phyloP scores from a whole-genome alignment of 345 rosid genomes.

The Noccaea caerulescens region DNA sequence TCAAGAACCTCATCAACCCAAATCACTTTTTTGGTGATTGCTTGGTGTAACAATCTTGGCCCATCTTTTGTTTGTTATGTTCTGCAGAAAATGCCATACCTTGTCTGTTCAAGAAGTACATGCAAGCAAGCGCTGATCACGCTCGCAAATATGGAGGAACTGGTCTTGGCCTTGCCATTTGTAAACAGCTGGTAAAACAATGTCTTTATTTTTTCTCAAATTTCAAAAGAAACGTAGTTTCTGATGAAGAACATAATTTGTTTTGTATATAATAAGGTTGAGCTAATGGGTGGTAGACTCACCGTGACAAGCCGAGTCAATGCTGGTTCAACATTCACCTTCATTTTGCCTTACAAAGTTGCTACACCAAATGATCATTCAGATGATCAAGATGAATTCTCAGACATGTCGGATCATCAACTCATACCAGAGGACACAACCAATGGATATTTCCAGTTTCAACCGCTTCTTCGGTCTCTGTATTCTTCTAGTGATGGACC shows the following conservation, averaged over 20 bases:
- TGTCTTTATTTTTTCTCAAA: not conserved
- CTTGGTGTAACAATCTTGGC: not conserved
- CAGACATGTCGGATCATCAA: constrained; percentile 68
- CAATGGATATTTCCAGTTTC: constrained; percentile 77
- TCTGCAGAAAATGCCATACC: constrained; percentile 82
- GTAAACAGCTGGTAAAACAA: constrained; percentile 84
- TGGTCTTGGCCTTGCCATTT: constrained; percentile 94
- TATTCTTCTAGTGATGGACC: constrained; percentile 38
- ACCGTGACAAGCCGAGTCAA: constrained; percentile 84
- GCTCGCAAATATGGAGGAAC: constrained; percentile 98
- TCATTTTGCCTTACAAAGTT: constrained; percentile 79
- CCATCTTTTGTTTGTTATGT: too few relatives aligned
- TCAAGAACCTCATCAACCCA: not conserved
- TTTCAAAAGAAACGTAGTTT: too few relatives aligned
- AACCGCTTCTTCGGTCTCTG: constrained; percentile 54
- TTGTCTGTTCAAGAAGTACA: constrained; percentile 81
- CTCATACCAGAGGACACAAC: constrained; percentile 64
- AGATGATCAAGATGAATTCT: constrained; percentile 79
- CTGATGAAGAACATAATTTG: not conserved
- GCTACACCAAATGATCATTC: constrained; percentile 61
- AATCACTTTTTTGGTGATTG: too few relatives aligned
- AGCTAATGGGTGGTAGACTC: constrained; percentile 94
- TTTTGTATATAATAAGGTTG: constrained; percentile 55
- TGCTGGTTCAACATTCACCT: constrained; percentile 84
- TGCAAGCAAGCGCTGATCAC: constrained; percentile 96